Percentiles rank a stretch among this genome's conserved stretches.
These are phyloP conservation scores for Botryotinia globosa DNA, from an alignment of 2,329 filamentous ascomycete genomes.

Conservation along the genomic window DNA sequence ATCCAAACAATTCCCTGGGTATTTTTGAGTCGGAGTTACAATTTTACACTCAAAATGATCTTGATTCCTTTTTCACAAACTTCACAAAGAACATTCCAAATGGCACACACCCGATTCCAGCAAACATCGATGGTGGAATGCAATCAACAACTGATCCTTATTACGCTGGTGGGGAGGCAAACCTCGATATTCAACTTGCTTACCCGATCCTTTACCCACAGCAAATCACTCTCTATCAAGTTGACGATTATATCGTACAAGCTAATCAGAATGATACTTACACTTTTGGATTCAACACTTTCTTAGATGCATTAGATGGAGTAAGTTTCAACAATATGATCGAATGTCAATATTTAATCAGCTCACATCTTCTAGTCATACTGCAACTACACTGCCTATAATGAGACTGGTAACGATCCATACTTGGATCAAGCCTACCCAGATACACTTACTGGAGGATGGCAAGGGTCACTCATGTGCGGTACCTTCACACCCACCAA, in stretches of 20 bases:
- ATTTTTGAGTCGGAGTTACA: constrained; percentile 42
- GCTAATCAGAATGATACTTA: constrained; percentile 32
- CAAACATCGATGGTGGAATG: constrained; percentile 42
- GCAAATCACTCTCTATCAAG: constrained; percentile 41
- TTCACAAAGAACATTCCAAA: constrained; percentile 35
- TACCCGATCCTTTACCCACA: constrained; percentile 43
- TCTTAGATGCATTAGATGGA: constrained; percentile 47
- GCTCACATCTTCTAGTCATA: constrained; percentile 38
- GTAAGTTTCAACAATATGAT: constrained; percentile 19
- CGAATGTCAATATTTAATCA: constrained; percentile 22
- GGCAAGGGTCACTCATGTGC: constrained; percentile 36
- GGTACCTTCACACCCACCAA: constrained; percentile 46
- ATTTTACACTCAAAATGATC: constrained; percentile 41
- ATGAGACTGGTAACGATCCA: constrained; percentile 42
- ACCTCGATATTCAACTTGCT: constrained; percentile 40
- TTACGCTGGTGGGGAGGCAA: constrained; percentile 36
- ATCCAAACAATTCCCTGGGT: constrained; percentile 38
- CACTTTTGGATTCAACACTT: constrained; percentile 46
- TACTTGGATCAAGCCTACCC: constrained; percentile 26
- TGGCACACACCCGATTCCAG: constrained; percentile 37
- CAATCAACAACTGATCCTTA: constrained; percentile 30
- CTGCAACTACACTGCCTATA: constrained; percentile 42
- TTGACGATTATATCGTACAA: constrained; percentile 40
- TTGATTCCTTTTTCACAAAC: constrained; percentile 38
- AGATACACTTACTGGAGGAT: constrained; percentile 32